phyloP scores from a whole-genome alignment of 2,329 filamentous ascomycete species.

The Geosmithia putterillii region DNA sequence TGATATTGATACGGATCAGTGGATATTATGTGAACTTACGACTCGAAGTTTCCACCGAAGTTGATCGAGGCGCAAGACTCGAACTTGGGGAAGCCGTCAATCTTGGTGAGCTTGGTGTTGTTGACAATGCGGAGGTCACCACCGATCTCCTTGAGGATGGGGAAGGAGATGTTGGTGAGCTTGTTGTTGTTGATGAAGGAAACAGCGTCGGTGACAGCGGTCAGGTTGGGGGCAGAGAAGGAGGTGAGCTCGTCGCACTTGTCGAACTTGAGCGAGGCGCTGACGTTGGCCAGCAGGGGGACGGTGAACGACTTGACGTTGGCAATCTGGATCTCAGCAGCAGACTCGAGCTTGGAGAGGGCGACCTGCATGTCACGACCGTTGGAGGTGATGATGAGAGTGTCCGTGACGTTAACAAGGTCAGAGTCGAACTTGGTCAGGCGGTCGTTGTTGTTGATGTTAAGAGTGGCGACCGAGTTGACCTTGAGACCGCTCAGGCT shows the following conservation, averaged over 20 bases:
- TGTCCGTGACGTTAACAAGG: conserved; percentile 60
- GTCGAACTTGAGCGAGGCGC: conserved; percentile 74
- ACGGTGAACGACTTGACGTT: conserved; percentile 65
- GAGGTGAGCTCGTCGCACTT: conserved; percentile 54
- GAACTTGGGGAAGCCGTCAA: conserved; percentile 59
- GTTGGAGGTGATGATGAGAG: conserved; percentile 71
- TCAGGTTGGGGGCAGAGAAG: conserved; percentile 59
- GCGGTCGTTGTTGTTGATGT: conserved; percentile 84
- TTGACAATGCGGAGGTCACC: conserved; percentile 81
- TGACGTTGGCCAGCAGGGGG: conserved; percentile 61
- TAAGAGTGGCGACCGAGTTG: conserved; percentile 55
- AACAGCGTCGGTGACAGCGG: conserved; percentile 41
- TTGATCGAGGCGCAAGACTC: conserved; percentile 69
- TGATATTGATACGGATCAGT: background rate
- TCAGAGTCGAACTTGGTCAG: conserved; percentile 66
- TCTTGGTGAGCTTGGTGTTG: conserved; percentile 61
- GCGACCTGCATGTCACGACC: conserved; percentile 55
- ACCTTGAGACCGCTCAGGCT: conserved; percentile 74
- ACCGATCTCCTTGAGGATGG: conserved; percentile 51
- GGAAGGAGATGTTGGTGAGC: conserved; percentile 65
- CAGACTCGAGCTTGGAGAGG: conserved; percentile 65
- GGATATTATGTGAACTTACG: conserved; percentile 39
- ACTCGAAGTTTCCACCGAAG: conserved; percentile 71
- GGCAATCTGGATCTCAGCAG: conserved; percentile 40
- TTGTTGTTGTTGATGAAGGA: conserved; percentile 51